These are phyloP conservation scores for Epicoccum sorghinum DNA, from an alignment of 2,329 filamentous ascomycete genomes.

Conservation along the genomic window DNA sequence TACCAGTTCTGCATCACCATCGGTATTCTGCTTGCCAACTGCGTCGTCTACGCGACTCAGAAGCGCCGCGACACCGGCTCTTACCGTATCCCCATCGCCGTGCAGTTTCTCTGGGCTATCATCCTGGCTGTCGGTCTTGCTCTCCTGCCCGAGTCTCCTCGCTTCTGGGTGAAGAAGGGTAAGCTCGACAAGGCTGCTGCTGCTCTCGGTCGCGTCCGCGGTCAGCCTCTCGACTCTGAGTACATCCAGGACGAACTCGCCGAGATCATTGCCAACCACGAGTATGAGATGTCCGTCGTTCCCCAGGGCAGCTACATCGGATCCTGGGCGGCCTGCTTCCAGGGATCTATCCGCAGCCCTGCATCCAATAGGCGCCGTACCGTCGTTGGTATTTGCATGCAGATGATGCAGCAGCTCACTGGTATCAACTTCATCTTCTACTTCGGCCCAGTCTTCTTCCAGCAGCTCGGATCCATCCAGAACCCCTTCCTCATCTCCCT, in stretches of 20 bases:
- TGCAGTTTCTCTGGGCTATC: constrained; percentile 83
- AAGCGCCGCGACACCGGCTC: constrained; percentile 67
- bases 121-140: constrained; percentile 76
- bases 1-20: constrained; percentile 87
- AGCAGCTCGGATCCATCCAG: constrained; percentile 70
- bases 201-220: constrained; percentile 73
- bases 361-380: constrained; percentile 59
- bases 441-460: constrained; percentile 77
- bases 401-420: constrained; percentile 66
- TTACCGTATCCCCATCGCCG: constrained; percentile 77
- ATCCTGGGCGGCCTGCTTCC: constrained; percentile 71
- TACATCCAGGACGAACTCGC: constrained; percentile 81
- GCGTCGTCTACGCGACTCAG: constrained; percentile 76
- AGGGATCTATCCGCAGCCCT: constrained; percentile 56
- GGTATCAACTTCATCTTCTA: constrained; percentile 78
- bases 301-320: constrained; percentile 44
- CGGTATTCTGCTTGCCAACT: constrained; percentile 76
- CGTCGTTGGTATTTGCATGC: constrained; percentile 54
- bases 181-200: constrained; percentile 69
- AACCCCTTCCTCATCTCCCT: constrained; percentile 85
- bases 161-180: constrained; percentile 83
- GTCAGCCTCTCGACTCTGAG: constrained; percentile 74
- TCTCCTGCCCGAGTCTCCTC: constrained; percentile 82
- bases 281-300: constrained; percentile 73
- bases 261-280: constrained; percentile 91